Evolutionary conservation across 495 filamentous ascomycete species (phyloP), one percentile per base, ranked within the genome.

Genomic region (Penicillium turbatum): DNA sequence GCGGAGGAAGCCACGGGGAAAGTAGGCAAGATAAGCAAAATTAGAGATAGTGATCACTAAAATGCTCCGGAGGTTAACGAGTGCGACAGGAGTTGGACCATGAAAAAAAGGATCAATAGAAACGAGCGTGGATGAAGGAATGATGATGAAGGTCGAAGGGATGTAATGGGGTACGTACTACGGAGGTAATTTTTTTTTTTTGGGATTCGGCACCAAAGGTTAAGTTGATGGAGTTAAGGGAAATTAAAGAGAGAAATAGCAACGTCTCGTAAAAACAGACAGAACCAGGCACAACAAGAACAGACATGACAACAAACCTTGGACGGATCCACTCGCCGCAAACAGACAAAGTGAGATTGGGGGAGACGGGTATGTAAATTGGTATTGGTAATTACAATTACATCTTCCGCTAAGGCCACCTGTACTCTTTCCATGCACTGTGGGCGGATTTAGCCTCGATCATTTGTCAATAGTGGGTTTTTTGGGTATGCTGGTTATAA

Each of bases 1-100:
- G 69, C 66, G 57, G 72, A 65, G 64, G 75, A 76, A 64, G 75
- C 73, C 72, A 78, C 64, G 75, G 59, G 66, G 67, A 60, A 58
- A 57, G 57, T 36, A 49, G 51, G 31, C 36, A 39, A 39, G 43
- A 66, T 62, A 54, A 56, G 31, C 48, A 46, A 44, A 31, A 39
- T 36, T 49, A 49, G 34, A 16, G 51, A 59, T 46, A 59, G 55
- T 36, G 48, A 59, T 50, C 61, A 64, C 63, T 66, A 48, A 17
- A 36, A 48, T 48, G 44, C 36, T 51, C 38, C 10, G 27, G 17
- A 40, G 53, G 46, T 65, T 61, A 64, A 64, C 47, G 61, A 64
- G 51, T 44, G 57, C 35, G 57, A 61, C 32, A 53, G 43, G 48
- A 51, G 54, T 61, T 60, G 57, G 54, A 43, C 56, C 63, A 34